phyloP scores from a whole-genome alignment of 148 eudicot species.

The Amaranthus hypochondriacus region DNA sequence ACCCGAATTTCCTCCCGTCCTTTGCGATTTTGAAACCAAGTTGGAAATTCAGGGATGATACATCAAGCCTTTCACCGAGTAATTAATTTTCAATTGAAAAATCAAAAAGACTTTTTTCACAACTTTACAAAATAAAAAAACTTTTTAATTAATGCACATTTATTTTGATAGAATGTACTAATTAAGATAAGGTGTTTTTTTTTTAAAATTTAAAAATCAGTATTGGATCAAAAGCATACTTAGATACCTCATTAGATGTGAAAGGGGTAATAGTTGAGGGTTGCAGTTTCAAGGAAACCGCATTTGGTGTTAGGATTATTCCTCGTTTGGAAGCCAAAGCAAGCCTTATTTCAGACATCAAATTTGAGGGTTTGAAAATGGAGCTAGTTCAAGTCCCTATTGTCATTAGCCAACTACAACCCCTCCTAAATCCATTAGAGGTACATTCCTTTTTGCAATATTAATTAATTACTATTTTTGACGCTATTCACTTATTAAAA shows the following conservation, averaged over 20 bases:
- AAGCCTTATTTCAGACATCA: constrained; percentile 27
- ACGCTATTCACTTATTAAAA: no score
- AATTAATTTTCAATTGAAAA: no score
- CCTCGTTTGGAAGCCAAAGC: constrained; percentile 28
- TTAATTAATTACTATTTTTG: no score
- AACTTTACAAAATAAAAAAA: no score
- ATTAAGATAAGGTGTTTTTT: background rate
- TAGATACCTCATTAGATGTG: constrained; percentile 24
- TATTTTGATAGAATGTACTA: no score
- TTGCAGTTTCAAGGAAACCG: constrained; percentile 42
- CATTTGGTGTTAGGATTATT: constrained; percentile 63
- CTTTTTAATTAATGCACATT: no score
- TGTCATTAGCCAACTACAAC: constrained; percentile 47
- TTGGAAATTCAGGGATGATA: no score
- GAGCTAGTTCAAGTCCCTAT: constrained; percentile 43
- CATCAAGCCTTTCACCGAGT: no score
- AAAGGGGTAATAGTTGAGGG: constrained; percentile 29
- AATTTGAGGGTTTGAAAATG: constrained; percentile 38
- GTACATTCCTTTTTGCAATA: constrained; percentile 4
- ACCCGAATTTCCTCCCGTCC: no score
- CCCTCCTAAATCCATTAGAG: constrained; percentile 14
- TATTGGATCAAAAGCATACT: constrained; percentile 30
- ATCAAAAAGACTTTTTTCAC: no score
- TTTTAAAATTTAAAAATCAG: constrained; percentile 12
- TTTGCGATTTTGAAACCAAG: no score